Evolutionary conservation across 495 filamentous ascomycete species (phyloP).

Genomic region (Amphirosellinia nigrospora): DNA sequence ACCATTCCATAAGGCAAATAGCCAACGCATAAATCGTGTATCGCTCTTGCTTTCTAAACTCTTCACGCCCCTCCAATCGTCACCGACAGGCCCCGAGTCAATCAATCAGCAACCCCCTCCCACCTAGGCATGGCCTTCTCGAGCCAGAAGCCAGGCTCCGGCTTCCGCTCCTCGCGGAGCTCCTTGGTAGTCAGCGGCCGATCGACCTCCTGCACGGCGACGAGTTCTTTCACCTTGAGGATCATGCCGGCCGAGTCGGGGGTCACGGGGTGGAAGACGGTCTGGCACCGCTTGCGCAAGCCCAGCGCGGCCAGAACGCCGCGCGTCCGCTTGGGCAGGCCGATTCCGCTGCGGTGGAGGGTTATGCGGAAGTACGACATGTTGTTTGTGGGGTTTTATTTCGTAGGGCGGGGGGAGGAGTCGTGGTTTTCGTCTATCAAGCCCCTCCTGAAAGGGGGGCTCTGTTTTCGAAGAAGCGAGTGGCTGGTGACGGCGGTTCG

Average conservation of each 20-base stretch:
- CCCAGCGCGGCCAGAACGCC: slow-evolving; percentile 90
- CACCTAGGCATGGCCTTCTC: slow-evolving; percentile 64
- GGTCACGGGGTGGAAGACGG: slow-evolving; percentile 90
- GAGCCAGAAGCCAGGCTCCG: slow-evolving; percentile 84
- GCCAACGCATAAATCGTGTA: not conserved
- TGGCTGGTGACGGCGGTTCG: not conserved
- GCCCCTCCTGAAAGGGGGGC: not conserved
- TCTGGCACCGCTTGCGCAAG: slow-evolving; percentile 82
- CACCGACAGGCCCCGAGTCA: not conserved
- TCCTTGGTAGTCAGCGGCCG: slow-evolving; percentile 70
- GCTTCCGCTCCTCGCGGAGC: slow-evolving; percentile 73
- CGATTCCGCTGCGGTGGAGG: slow-evolving; percentile 90
- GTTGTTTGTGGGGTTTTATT: slow-evolving; percentile 27
- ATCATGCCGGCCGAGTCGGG: slow-evolving; percentile 90
- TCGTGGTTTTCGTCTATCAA: not conserved
- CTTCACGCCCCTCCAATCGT: not conserved
- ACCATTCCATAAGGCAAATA: not conserved
- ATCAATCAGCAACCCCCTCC: slow-evolving; percentile 11
- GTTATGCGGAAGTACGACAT: slow-evolving; percentile 97
- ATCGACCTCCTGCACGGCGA: slow-evolving; percentile 84
- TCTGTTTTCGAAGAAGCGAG: not conserved
- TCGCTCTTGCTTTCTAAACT: not conserved
- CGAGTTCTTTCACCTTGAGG: slow-evolving; percentile 96
- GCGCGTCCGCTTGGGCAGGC: slow-evolving; percentile 79
- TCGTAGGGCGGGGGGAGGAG: not conserved